phyloP scores from a whole-genome alignment of 768 basidiomycete genomes.

The Epithele typhae region DNA sequence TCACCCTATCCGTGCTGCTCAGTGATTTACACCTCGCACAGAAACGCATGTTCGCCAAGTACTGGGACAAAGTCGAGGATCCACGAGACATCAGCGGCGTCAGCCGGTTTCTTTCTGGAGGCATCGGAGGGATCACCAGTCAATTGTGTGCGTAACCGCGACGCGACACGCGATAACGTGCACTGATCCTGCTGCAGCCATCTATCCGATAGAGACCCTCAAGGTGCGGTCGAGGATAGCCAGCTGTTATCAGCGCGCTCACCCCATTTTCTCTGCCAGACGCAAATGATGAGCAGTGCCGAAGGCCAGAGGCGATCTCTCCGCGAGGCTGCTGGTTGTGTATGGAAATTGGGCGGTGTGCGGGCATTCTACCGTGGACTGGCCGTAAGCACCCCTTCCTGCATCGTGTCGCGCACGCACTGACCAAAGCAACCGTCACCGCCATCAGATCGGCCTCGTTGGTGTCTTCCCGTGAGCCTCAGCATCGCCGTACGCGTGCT shows the following conservation, averaged over 20 bases:
- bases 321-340: conserved; percentile 55
- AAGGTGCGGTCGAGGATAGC: no score
- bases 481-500: not conserved
- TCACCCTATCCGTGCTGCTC: conserved; percentile 2
- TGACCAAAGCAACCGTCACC: no score
- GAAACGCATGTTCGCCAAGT: conserved; percentile 93
- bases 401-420: conserved; percentile 3
- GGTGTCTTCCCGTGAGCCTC: conserved; percentile 88
- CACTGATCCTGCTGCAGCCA: conserved; percentile 47
- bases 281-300: conserved; percentile 94
- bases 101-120: conserved; percentile 93
- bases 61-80: conserved; percentile 90
- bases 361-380: conserved; percentile 90
- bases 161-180: not conserved
- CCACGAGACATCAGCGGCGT: conserved; percentile 82
- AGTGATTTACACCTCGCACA: conserved; percentile 25
- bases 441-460: conserved; percentile 77
- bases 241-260: no score
- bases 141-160: conserved; percentile 67
- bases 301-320: conserved; percentile 55
- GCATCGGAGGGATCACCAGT: conserved; percentile 91
- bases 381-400: conserved; percentile 50
- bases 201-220: conserved; percentile 94
- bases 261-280: conserved; percentile 34
- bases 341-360: conserved; percentile 78